Evolutionary conservation across 2,329 filamentous ascomycete genomes (phyloP), one percentile per base, ranked within the genome.

Genomic region (Ophiocordyceps sinensis): DNA sequence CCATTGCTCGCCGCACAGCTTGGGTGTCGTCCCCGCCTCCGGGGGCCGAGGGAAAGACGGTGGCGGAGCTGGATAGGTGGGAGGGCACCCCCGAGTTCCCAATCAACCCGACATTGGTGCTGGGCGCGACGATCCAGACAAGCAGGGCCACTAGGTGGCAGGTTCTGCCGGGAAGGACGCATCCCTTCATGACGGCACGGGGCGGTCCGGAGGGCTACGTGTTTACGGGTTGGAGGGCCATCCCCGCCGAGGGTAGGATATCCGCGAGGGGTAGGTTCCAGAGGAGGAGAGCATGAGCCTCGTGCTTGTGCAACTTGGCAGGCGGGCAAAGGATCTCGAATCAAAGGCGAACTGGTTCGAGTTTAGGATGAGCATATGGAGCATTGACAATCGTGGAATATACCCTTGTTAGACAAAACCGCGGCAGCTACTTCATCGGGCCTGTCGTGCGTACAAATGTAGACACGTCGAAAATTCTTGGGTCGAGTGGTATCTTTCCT

Each of bases 171-270:
- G 85, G 86, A 1, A 69, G 91, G 41, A 96, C 91, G 40, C 91
- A 98, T 64, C 91, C 91, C 7, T 62, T 93, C 42, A 98, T 98
- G 91, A 94, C 85, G 44, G 79, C 79, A 31, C 73, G 75, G 34
- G 91, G 91, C 17, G 89, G 89, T 1, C 78, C 86, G 0, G 89
- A 96, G 55, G 91, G 91, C 0, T 98, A 85, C 58, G 58, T 98
- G 4, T 87, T 96, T 50, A 89, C 86, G 26, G 89, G 74, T 0
- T 85, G 82, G 57, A 75, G 79, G 49, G 86, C 91, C 1, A 65
- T 89, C 37, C 91, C 91, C 0, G 77, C 83, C 0, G 75, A 85
- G 52, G 85, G 84, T 2, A 78, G 73, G 51, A 81, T 95, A 5
- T 81, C 86, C 53, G 89, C 89, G 2, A 77, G 86, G 45, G 91